phyloP scores from a whole-genome alignment of 768 basidiomycete genomes.

The Rhizopogon sp. region DNA sequence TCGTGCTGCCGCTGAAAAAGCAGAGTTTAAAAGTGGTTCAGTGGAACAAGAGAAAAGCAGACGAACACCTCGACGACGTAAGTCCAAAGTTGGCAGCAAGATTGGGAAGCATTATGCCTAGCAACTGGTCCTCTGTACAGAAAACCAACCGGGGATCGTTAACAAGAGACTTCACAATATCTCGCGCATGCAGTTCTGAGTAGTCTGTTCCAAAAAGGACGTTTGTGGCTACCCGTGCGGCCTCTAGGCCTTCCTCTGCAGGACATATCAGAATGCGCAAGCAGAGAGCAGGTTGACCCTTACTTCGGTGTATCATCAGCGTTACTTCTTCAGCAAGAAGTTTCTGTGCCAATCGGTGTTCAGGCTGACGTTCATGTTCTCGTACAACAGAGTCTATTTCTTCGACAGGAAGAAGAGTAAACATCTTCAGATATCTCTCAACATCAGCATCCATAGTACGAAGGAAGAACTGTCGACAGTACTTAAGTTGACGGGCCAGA shows the following conservation, averaged over 20 bases:
- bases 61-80: conserved; percentile 59
- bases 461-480: conserved; percentile 72
- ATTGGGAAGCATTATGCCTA: conserved; percentile 51
- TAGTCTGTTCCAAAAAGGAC: conserved; percentile 38
- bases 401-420: conserved; percentile 67
- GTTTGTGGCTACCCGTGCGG: conserved; percentile 40
- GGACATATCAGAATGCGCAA: not conserved
- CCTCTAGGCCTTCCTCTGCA: conserved; percentile 34
- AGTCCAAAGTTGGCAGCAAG: conserved; percentile 57
- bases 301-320: conserved; percentile 54
- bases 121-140: conserved; percentile 44
- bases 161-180: conserved; percentile 56
- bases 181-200: conserved; percentile 43
- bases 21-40: conserved; percentile 2
- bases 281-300: conserved; percentile 8
- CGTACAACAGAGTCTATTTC: conserved; percentile 53
- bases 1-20: conserved; percentile 54
- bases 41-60: not conserved
- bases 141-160: conserved; percentile 63
- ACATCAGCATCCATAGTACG: conserved; percentile 78
- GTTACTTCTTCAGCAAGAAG: conserved; percentile 55
- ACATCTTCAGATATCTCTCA: conserved; percentile 71
- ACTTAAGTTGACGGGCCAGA: not conserved
- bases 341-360: conserved; percentile 42
- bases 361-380: conserved; percentile 53